These are phyloP conservation scores for Skeletonema potamos DNA, from an alignment of 108 stramenopile genomes.

Conservation along the genomic window DNA sequence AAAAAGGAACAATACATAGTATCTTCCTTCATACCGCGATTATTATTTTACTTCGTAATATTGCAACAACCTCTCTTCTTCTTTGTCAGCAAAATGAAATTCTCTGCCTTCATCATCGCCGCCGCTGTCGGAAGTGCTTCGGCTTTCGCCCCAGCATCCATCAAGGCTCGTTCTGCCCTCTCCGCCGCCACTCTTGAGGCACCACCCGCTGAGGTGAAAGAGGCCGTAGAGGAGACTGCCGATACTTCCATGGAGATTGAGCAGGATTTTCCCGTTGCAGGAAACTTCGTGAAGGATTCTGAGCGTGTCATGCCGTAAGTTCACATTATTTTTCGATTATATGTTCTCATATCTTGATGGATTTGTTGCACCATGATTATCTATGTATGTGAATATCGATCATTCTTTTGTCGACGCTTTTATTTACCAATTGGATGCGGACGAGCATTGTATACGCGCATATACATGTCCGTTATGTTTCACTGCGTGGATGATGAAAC, in stretches of 20 bases:
- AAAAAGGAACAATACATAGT: background rate
- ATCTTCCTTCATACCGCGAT: background rate
- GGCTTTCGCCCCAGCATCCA: conserved; percentile 30
- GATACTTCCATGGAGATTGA: conserved; percentile 8
- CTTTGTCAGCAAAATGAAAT: conserved; percentile 29
- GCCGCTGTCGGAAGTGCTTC: conserved; percentile 3
- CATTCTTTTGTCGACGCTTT: background rate
- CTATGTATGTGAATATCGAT: background rate
- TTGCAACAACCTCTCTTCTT: background rate
- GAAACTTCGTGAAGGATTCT: conserved; percentile 41
- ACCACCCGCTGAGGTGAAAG: conserved; percentile 7
- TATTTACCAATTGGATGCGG: background rate
- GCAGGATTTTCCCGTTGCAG: conserved; percentile 27
- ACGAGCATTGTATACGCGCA: background rate
- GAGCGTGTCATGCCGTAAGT: conserved; percentile 44
- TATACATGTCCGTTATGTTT: background rate
- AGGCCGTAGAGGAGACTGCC: background rate
- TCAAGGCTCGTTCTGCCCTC: background rate
- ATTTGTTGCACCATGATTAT: background rate
- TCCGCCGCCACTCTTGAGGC: conserved; percentile 34
- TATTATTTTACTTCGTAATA: background rate
- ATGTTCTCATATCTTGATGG: background rate
- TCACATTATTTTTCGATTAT: background rate
- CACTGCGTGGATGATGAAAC: conserved; percentile 20
- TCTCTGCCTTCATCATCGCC: conserved; percentile 32